These are phyloP conservation scores for Escovopsis sp. DNA, from an alignment of 2,329 filamentous ascomycete genomes.

Conservation along the genomic window DNA sequence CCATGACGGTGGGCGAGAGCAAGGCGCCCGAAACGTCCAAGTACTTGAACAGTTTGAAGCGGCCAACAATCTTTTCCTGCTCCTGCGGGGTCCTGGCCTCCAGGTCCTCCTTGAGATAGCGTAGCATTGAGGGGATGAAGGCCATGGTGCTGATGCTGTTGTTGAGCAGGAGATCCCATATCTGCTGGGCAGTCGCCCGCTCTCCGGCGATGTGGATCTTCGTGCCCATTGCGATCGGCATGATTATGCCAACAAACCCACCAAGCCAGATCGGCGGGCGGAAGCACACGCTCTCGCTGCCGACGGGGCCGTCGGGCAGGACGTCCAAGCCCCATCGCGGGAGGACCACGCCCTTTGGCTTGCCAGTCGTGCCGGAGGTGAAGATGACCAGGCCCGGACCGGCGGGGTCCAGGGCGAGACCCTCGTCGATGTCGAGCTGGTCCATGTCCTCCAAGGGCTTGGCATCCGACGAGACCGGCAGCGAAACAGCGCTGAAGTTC, in stretches of 20 bases:
- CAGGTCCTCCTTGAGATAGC: constrained; percentile 7
- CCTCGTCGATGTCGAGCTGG: constrained; percentile 4
- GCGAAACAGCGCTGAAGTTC: not conserved
- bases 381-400: constrained; percentile 32
- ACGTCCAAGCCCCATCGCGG: constrained; percentile 4
- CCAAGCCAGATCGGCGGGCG: constrained; percentile 11
- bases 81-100: constrained; percentile 3
- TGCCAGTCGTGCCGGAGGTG: constrained; percentile 33
- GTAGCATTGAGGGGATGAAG: constrained; percentile 7
- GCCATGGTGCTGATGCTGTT: constrained; percentile 5
- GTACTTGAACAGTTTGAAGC: constrained; percentile 2
- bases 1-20: constrained; percentile 1
- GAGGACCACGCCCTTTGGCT: constrained; percentile 47
- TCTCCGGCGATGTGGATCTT: constrained; percentile 6
- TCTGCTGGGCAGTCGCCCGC: not conserved
- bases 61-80: constrained; percentile 1
- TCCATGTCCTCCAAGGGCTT: constrained; percentile 1
- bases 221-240: constrained; percentile 6
- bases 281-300: constrained; percentile 5
- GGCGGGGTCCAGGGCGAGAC: constrained; percentile 1
- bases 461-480: constrained; percentile 5
- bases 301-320: not conserved
- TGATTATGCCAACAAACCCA: constrained; percentile 4
- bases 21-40: constrained; percentile 4
- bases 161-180: constrained; percentile 6